Evolutionary conservation across 768 basidiomycete species (phyloP), one percentile per base, ranked within the genome.

Genomic region (Guyanaporus albipodus): DNA sequence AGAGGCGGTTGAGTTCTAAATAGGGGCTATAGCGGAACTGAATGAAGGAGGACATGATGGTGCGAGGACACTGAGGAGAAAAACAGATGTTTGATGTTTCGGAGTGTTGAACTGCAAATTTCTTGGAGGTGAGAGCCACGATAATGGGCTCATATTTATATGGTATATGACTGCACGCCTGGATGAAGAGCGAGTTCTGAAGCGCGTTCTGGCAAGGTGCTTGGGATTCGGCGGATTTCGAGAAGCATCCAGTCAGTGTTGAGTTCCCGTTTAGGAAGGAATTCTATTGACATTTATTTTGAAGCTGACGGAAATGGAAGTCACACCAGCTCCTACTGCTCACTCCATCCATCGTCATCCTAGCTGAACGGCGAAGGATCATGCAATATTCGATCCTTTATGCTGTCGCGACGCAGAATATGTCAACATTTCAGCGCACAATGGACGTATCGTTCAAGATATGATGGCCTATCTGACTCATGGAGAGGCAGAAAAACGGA

Each of bases 1-100:
- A 57, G 9, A 48, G 26, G 9, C 26, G 18, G 11, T 43, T 32
- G 2, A 53, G 35, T 17, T 31, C 29, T 6, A 38, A 4, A 31
- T 38, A 18, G 1, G 46, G 44, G 29, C 40, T 37, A n/a, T 44
- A 56, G 29, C 42, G 32, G 36, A 35, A 48, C 19, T n/a, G 46
- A n/a, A 38, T 40, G 39, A 58, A 32, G 8, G 45, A 44, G 6
- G 38, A 14, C 44, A 32, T 44, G 37, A 22, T 38, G 4, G 10
- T 41, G 8, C n/a, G 14, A n/a, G 21, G 17, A 12, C 3, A n/a
- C 38, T 39, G 26, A 15, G 22, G 12, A 22, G 36, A 4, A 37
- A 7, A 23, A 39, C 11, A 10, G 6, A 11, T 27, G 10, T 29
- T 28, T 18, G 26, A 10, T 17, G 2, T 29, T 5, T 14, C 19